phyloP scores from a whole-genome alignment of 164 flowering plant species.

The Euptelea pleiosperma region DNA sequence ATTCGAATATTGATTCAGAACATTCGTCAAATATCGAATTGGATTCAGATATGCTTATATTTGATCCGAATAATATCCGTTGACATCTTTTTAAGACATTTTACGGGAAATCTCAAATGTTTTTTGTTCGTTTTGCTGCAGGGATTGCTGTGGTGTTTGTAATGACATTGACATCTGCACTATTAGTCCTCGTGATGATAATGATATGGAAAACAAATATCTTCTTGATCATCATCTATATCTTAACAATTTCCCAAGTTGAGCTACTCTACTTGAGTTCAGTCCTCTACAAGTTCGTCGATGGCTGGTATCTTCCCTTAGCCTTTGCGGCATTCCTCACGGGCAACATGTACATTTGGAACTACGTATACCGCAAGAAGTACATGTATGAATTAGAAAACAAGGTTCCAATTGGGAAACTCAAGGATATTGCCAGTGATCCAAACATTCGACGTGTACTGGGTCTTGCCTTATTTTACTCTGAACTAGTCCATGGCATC shows the following conservation, averaged over 20 bases:
- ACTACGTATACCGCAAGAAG: conserved; percentile 18
- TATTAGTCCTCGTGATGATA: conserved; percentile 22
- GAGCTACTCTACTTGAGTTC: conserved; percentile 23
- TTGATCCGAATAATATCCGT: too few relatives aligned
- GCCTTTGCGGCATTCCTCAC: conserved; percentile 19
- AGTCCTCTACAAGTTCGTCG: conserved; percentile 22
- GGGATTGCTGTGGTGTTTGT: conserved; percentile 30
- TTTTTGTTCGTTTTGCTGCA: conserved; percentile 1
- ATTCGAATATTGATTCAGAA: too few relatives aligned
- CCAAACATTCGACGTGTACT: conserved; percentile 14
- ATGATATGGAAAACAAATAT: conserved; percentile 30
- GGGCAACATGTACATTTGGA: conserved; percentile 28
- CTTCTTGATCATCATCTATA: conserved; percentile 10
- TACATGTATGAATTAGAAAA: conserved; percentile 25
- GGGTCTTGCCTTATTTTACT: conserved; percentile 29
- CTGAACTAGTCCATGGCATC: conserved; percentile 34
- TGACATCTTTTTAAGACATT: too few relatives aligned
- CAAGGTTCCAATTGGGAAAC: conserved; percentile 14
- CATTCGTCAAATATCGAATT: too few relatives aligned
- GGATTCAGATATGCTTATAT: too few relatives aligned
- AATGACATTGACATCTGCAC: conserved; percentile 18
- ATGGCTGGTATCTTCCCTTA: conserved; percentile 31
- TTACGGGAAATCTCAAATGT: too few relatives aligned
- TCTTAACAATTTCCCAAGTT: not conserved
- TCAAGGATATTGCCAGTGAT: conserved; percentile 7